phyloP scores from a whole-genome alignment of 169 alveolate genomes.

The Miamiensis avidus region DNA sequence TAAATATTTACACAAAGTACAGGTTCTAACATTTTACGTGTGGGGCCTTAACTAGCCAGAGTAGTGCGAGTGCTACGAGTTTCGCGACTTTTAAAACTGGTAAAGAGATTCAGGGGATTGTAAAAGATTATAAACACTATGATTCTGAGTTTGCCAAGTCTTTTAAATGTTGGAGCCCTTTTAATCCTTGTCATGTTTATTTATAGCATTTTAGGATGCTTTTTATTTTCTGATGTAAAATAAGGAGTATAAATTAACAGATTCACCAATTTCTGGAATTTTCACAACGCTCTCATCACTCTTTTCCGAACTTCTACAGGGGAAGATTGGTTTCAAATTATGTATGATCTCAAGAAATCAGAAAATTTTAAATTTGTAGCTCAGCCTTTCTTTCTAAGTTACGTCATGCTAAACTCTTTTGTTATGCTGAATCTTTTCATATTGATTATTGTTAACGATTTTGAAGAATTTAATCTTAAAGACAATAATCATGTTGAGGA shows the following conservation, averaged over 20 bases:
- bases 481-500: too few species aligned
- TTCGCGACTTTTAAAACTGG: slow-evolving; percentile 56
- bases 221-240: slow-evolving; percentile 40
- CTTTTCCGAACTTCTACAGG: slow-evolving; percentile 43
- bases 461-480: too few species aligned
- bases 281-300: slow-evolving; percentile 21
- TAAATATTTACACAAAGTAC: slow-evolving; percentile 34
- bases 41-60: slow-evolving; percentile 38
- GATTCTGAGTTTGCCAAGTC: slow-evolving; percentile 51
- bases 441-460: too few species aligned
- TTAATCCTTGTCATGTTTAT: slow-evolving; percentile 55
- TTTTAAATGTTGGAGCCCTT: slow-evolving; percentile 44
- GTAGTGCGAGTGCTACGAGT: slow-evolving; percentile 59
- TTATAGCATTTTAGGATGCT: slow-evolving; percentile 53
- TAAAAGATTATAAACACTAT: slow-evolving; percentile 61
- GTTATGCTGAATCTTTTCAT: too few species aligned
- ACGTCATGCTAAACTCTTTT: too few species aligned
- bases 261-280: slow-evolving; percentile 31
- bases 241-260: slow-evolving; percentile 25
- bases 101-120: slow-evolving; percentile 51
- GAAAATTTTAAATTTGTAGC: too few species aligned
- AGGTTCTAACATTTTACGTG: slow-evolving; percentile 43
- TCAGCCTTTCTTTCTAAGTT: too few species aligned
- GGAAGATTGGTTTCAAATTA: slow-evolving; percentile 43
- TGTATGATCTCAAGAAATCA: too few species aligned